Conservation (phyloP, 2,329 filamentous ascomycete species). For the Phoma herbarum region DNA sequence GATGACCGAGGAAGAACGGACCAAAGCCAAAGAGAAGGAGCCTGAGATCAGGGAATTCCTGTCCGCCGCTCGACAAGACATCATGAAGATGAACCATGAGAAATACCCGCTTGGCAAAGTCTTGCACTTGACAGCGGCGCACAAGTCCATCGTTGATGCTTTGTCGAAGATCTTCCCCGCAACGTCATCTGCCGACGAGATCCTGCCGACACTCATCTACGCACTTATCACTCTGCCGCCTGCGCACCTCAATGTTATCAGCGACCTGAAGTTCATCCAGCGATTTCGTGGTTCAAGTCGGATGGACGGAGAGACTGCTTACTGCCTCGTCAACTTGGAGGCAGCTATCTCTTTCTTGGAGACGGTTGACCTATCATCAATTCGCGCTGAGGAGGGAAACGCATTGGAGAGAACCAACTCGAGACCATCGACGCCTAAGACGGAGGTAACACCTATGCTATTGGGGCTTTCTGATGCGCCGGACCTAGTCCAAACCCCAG, state of each 20-base stretch:
- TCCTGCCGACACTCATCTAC: constrained; percentile 96
- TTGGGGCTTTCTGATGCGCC: constrained; percentile 50
- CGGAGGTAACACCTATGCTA: constrained; percentile 52
- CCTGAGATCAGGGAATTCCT: constrained; percentile 78
- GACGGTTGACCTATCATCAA: constrained; percentile 89
- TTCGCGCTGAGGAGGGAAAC: constrained; percentile 82
- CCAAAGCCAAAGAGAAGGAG: constrained; percentile 61
- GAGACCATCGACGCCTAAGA: constrained; percentile 58
- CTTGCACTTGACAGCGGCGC: constrained; percentile 84
- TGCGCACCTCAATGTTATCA: constrained; percentile 86
- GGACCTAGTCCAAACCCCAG: constrained; percentile 51
- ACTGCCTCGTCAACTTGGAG: constrained; percentile 95
- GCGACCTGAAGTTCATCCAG: constrained; percentile 94
- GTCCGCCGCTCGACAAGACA: constrained; percentile 70
- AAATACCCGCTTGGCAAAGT: constrained; percentile 91
- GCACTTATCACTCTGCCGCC: constrained; percentile 90
- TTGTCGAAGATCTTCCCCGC: constrained; percentile 71
- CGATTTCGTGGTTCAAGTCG: constrained; percentile 86
- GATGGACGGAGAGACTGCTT: constrained; percentile 91
- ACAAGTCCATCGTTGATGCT: constrained; percentile 94
- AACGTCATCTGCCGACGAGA: constrained; percentile 92
- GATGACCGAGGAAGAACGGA: constrained; percentile 63
- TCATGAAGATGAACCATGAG: constrained; percentile 85
- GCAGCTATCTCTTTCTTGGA: constrained; percentile 94
- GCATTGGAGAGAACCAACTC: constrained; percentile 60